Evolutionary conservation across 2,329 filamentous ascomycete genomes (phyloP), one percentile per base, ranked within the genome.

Genomic region (Tolypocladium guangdongense): DNA sequence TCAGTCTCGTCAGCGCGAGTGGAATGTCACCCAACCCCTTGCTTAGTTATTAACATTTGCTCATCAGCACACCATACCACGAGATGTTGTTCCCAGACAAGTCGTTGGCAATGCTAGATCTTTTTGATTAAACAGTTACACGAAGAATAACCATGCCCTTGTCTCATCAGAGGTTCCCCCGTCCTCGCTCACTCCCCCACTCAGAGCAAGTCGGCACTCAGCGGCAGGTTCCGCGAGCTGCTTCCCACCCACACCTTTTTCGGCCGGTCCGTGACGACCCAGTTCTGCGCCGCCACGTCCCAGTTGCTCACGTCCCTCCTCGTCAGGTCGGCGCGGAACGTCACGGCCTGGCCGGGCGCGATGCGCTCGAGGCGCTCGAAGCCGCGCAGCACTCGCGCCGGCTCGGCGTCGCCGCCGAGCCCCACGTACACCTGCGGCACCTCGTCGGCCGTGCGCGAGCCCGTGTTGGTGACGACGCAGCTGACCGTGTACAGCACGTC

Each of bases 281-380:
- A 97, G 74, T 96, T 85, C 76, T 96, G 91, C n/a, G 72, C 67
- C 1, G 65, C 76, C 1, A 80, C 74, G 60, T 96, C 88, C 91
- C 92, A 96, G 73, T 90, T 93, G 66, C 86, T 90, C 53, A 96
- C 60, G 64, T 96, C 92, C 54, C 90, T 83, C 39, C 91, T 80
- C 7, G 84, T 90, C 53, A 96, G 70, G 18, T 83, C 78, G 0
- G 81, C 83, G 1, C 68, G 75, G 74, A 93, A 95, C 2, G 76
- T 80, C 4, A 73, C 76, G 51, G 78, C 82, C 68, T 82, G 68
- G n/a, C 88, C 89, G 0, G 88, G 78, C 4, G 79, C 74, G 57
- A 96, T 83, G 50, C 75, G 77, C 57, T 71, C 66, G 55, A 96
- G 69, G 48, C 89, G 82, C 55, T 95, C 88, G 63, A 96, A 97